These are phyloP conservation scores for Penicillium longicatenatum DNA, from an alignment of 495 filamentous ascomycete species.

Conservation along the genomic window DNA sequence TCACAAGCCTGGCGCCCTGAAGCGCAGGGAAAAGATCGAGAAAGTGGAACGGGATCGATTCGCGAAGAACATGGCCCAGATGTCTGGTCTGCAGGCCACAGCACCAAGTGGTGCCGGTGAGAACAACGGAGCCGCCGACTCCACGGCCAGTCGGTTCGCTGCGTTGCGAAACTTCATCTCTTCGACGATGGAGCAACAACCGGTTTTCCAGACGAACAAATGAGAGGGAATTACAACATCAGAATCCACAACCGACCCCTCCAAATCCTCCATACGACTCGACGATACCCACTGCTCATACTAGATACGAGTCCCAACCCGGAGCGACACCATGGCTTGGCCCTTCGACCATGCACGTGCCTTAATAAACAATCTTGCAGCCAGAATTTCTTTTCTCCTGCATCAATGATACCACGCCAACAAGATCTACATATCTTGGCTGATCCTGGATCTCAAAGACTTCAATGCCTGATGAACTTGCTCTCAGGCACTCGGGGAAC, in stretches of 20 bases:
- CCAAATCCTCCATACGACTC: background rate
- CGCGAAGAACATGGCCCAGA: slow-evolving; percentile 73
- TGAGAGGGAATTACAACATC: slow-evolving; percentile 15
- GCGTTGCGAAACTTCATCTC: slow-evolving; percentile 69
- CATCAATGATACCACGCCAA: background rate
- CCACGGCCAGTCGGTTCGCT: slow-evolving; percentile 64
- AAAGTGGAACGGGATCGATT: slow-evolving; percentile 80
- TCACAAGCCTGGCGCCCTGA: slow-evolving; percentile 75
- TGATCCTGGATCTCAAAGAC: background rate
- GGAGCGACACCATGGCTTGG: background rate
- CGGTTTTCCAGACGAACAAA: slow-evolving; percentile 54
- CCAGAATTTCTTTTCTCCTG: background rate
- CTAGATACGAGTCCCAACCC: background rate
- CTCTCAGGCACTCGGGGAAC: background rate
- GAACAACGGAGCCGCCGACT: slow-evolving; percentile 24
- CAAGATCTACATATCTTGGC: background rate
- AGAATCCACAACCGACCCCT: background rate
- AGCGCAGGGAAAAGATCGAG: slow-evolving; percentile 78
- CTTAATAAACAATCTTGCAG: background rate
- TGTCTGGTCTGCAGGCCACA: slow-evolving; percentile 36
- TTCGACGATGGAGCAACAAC: slow-evolving; percentile 73
- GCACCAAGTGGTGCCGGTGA: slow-evolving; percentile 12
- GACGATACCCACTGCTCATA: background rate
- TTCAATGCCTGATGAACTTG: background rate
- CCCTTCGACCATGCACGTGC: background rate